phyloP scores from a whole-genome alignment of 2,329 filamentous ascomycete species.

The Colletotrichum simmondsii region DNA sequence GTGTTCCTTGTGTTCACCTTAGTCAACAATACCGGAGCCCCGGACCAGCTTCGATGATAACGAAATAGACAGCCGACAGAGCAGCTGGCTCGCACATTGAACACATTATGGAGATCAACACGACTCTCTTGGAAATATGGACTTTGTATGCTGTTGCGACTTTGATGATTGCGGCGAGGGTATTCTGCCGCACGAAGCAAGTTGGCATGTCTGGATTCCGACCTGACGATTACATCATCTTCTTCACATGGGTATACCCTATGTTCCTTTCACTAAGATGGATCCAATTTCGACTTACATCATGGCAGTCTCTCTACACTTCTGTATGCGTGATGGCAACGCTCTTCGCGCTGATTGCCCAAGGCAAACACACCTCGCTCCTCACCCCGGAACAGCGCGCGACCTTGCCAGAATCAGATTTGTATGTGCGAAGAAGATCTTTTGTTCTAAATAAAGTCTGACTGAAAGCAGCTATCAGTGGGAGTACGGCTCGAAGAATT shows the following conservation, averaged over 20 bases:
- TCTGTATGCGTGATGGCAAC: conserved; percentile 15
- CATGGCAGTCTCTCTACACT: neutral
- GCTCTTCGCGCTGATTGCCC: conserved; percentile 40
- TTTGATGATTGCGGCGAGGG: conserved; percentile 43
- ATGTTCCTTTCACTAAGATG: too few relatives aligned
- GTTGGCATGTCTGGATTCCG: conserved; percentile 45
- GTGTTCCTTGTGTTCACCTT: too few relatives aligned
- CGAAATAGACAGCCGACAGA: neutral
- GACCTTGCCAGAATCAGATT: conserved; percentile 42
- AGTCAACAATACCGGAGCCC: too few relatives aligned
- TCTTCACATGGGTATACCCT: conserved; percentile 40
- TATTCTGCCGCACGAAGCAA: conserved; percentile 45
- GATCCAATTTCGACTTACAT: too few relatives aligned
- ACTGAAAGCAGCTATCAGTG: conserved; percentile 34
- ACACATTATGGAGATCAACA: conserved; percentile 15
- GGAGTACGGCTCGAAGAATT: conserved; percentile 47
- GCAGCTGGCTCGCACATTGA: neutral
- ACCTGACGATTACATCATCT: conserved; percentile 47
- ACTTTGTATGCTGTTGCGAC: conserved; percentile 46
- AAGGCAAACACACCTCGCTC: conserved; percentile 43
- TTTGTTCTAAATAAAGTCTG: neutral
- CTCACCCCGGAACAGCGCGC: conserved; percentile 44
- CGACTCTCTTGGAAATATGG: conserved; percentile 47
- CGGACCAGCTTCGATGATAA: too few relatives aligned
- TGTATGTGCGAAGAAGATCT: neutral